These are phyloP conservation scores for Clonostachys chloroleuca DNA, from an alignment of 2,329 filamentous ascomycete genomes.

Conservation along the genomic window DNA sequence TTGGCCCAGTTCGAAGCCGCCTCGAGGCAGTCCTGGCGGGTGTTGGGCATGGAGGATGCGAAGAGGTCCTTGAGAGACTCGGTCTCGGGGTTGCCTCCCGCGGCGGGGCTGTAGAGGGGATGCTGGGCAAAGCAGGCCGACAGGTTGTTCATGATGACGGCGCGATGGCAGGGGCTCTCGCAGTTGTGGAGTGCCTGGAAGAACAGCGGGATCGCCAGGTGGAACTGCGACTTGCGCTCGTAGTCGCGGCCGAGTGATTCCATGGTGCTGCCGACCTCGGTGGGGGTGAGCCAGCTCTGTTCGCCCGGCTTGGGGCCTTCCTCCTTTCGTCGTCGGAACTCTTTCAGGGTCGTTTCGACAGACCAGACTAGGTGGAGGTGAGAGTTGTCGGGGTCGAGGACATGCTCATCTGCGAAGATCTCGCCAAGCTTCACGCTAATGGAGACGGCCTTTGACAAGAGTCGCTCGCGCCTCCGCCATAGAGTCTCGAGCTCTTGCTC, in stretches of 20 bases:
- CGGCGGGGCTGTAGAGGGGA: conserved; percentile 28
- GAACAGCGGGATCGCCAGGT: conserved; percentile 80
- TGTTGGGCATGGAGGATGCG: conserved; percentile 26
- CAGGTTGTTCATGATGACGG: conserved; percentile 83
- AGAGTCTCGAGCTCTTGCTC: conserved; percentile 35
- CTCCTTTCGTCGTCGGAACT: conserved; percentile 62
- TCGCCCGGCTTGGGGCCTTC: conserved; percentile 68
- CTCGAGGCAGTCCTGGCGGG: conserved; percentile 58
- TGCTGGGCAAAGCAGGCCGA: conserved; percentile 70
- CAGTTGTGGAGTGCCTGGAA: conserved; percentile 74
- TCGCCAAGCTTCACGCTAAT: conserved; percentile 82
- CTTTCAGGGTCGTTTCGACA: conserved; percentile 73
- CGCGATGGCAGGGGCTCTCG: conserved; percentile 68
- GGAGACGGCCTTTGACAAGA: conserved; percentile 70
- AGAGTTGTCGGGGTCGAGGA: conserved; percentile 68
- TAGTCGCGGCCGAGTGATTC: conserved; percentile 77
- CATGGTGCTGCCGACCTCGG: conserved; percentile 69
- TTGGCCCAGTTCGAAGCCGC: conserved; percentile 74
- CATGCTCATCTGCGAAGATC: conserved; percentile 72
- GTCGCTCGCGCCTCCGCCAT: conserved; percentile 56
- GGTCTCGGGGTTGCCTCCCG: conserved; percentile 9
- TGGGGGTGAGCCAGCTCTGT: conserved; percentile 64
- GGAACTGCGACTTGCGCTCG: conserved; percentile 67
- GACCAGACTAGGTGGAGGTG: conserved; percentile 73
- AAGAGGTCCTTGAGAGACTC: conserved; percentile 17